Evolutionary conservation across 441 rosid genomes (phyloP), one percentile per base, ranked within the genome.

Genomic region (Biscutella laevigata): DNA sequence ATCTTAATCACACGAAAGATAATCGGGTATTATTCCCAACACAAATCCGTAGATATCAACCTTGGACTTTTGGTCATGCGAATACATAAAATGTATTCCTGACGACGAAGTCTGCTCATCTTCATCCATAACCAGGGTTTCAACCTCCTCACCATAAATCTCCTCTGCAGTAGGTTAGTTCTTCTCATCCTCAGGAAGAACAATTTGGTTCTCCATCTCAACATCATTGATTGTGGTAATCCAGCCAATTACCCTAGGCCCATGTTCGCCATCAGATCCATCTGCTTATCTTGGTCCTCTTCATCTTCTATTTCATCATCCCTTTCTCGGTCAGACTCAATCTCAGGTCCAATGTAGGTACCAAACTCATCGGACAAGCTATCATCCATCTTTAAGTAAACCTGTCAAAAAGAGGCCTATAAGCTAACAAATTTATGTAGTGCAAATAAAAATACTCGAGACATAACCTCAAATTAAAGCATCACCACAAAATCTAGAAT

Each of bases 91-190:
- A n/a, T n/a, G n/a, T n/a, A n/a, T n/a, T n/a, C n/a, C n/a, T n/a
- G n/a, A n/a, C n/a, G n/a, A n/a, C n/a, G n/a, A n/a, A 10, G 98
- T 81, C 61, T 69, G 95, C 64, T 85, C 96, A 39, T 91, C 98
- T 64, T 91, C 98, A 41, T 91, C 98, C 90, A 88, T 91, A 30
- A 91, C 98, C 68, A 91, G 60, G 7, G 96, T 76, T 71, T 91
- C 96, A n/a, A 91, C 95, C 66, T 79, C 96, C 57, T 83, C 95
- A 3, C 96, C 98, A 32, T 83, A 91, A 34, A 91, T 96, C 76
- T 91, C 98, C 66, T 91, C 96, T 2, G 96, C 98, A 4, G 98
- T 88, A 1, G 98, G 96, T 47, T 91, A 87, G 49, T 91, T 87
- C 62, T 91, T 91, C 74, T 88, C 85, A 54, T 88, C 96, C 78